Evolutionary conservation across 345 rosid genomes (phyloP), one percentile per base, ranked within the genome.

Genomic region (Euclidium syriacum): DNA sequence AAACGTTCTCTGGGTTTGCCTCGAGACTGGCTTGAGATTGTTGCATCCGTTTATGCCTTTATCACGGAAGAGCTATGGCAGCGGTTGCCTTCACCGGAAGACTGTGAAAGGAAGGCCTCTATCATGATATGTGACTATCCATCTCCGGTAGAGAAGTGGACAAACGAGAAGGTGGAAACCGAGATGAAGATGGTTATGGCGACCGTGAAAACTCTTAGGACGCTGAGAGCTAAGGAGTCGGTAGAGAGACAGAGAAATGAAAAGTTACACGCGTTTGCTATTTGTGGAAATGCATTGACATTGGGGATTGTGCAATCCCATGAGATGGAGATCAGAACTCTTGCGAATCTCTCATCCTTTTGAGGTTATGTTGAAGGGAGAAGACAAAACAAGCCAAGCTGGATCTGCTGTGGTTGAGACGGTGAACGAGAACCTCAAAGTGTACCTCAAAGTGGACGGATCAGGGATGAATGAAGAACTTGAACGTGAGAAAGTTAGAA

Each of bases 41-140:
- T 86, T 90, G 57, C 97, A 90, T 75, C 97, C 97, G 30, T 87
- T 86, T 59, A 85, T 90, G 95, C 95, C 95, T 3, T 87, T 66
- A 81, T 90, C 23, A 87, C 87, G 4, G 91, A 87, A 66, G 91
- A 90, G 72, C 65, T 90, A 40, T 90, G 97, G 97, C 97, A 87
- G 66, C 84, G 86, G 27, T 85, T 90, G 60, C 91, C 87, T 23
- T 58, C 62, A 30, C 74, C 80, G 1, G 52, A n/a, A 47, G 73
- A 53, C 52, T 52, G 27, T 50, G 15, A 55, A 36, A 76, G 76
- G 56, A 77, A 78, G 46, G 84, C 75, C 17, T 90, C 97, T 15
- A 90, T 83, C n/a, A 81, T 86, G 97, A 52, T 80, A 24, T 75
- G 89, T 2, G 80, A 81, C 15, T 90, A 83, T 27, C 97, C 95